phyloP scores from a whole-genome alignment of 306 rosid genomes.

The Myrica gale region DNA sequence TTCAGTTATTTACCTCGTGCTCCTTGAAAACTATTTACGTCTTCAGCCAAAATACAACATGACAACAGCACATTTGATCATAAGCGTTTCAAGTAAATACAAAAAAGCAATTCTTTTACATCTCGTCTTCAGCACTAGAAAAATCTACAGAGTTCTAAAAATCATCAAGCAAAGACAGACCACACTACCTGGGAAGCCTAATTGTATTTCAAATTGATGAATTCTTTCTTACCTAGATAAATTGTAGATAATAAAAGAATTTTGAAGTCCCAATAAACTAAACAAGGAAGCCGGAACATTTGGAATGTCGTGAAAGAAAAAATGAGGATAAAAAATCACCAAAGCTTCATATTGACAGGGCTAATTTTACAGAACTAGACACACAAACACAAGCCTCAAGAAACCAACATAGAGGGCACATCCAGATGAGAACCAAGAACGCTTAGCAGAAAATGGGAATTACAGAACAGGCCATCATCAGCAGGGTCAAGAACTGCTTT shows the following conservation, averaged over 20 bases:
- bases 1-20: not conserved
- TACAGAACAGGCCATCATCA: conserved; percentile 39
- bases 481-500: conserved; percentile 43
- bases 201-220: conserved; percentile 33
- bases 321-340: conserved; percentile 53
- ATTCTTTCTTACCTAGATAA: conserved; percentile 30
- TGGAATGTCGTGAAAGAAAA: conserved; percentile 21
- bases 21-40: not conserved
- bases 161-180: not conserved
- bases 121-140: not conserved
- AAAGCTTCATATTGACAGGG: conserved; percentile 54
- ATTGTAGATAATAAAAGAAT: conserved; percentile 37
- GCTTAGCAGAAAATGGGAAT: conserved; percentile 39
- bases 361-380: conserved; percentile 47
- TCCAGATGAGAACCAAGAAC: conserved; percentile 13
- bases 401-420: conserved; percentile 21
- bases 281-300: conserved; percentile 35
- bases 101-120: not conserved
- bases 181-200: not conserved
- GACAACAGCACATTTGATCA: not conserved
- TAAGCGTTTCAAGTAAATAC: not conserved
- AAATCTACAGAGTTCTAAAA: not conserved
- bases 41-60: too few species aligned
- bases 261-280: conserved; percentile 37
- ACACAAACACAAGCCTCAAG: conserved; percentile 53